Conservation (phyloP, 768 basidiomycete species). For the Clavulina sp. region DNA sequence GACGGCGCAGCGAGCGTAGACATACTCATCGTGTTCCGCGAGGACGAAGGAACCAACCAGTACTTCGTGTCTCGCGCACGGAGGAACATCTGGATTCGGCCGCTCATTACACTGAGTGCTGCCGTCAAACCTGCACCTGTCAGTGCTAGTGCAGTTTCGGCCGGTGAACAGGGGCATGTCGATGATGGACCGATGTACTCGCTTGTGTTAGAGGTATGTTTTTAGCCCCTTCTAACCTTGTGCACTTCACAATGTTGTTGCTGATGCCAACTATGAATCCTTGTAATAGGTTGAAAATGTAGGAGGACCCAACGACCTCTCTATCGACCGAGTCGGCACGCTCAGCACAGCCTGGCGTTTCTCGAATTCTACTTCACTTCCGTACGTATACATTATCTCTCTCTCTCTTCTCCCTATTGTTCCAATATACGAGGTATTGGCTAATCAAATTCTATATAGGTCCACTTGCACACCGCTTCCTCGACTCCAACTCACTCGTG, state of each 20-base stretch:
- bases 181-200: constrained; percentile 40
- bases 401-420: constrained; percentile 1
- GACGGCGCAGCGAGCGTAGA: neutral
- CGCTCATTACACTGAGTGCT: neutral
- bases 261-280: neutral
- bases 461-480: neutral
- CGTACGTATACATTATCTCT: constrained; percentile 25
- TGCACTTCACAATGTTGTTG: constrained; percentile 21
- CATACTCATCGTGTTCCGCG: neutral
- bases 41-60: neutral
- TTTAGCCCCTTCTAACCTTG: constrained; percentile 40
- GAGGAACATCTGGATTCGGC: neutral
- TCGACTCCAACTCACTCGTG: constrained; percentile 14
- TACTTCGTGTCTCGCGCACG: neutral
- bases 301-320: constrained; percentile 24
- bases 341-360: constrained; percentile 58
- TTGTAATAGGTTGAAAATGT: constrained; percentile 31
- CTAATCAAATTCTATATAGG: constrained; percentile 6
- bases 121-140: neutral
- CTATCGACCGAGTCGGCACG: constrained; percentile 39
- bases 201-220: constrained; percentile 39
- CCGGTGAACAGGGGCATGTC: neutral
- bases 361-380: constrained; percentile 18
- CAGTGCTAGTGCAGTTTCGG: neutral
- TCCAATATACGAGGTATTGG: constrained; percentile 5